Percentiles rank a stretch among this genome's conserved stretches.
These are phyloP conservation scores for Liriodendron chinense DNA, from an alignment of 164 flowering plant genomes.

Conservation along the genomic window DNA sequence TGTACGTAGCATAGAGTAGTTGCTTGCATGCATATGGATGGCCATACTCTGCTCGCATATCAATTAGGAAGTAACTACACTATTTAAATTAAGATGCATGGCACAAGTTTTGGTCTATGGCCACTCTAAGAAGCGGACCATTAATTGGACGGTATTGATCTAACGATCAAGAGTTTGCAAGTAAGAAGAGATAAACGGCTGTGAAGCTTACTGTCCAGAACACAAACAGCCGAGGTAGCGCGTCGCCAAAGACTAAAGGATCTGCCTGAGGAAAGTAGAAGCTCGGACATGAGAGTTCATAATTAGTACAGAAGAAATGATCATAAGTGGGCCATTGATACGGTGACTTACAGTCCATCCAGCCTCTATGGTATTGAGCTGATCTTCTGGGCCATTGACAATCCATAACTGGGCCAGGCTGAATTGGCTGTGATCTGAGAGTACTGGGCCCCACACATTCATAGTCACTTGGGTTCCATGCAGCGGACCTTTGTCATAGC, in stretches of 20 bases:
- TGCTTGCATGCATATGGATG: no score
- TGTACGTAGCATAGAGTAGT: background rate
- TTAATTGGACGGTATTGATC: no score
- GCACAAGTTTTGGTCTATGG: background rate
- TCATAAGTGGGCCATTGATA: no score
- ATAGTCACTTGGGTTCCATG: constrained; percentile 88
- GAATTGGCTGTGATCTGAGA: constrained; percentile 61
- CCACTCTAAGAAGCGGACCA: background rate
- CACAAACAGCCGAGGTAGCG: background rate
- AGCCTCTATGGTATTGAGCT: constrained; percentile 86
- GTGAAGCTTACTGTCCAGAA: constrained; percentile 17
- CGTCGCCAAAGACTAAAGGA: background rate
- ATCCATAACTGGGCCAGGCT: constrained; percentile 96
- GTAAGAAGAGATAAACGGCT: no score
- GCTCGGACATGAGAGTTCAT: no score
- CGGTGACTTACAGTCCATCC: constrained; percentile 75
- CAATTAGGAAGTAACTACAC: no score
- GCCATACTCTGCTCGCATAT: no score
- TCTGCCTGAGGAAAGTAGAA: constrained; percentile 8
- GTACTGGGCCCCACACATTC: constrained; percentile 90
- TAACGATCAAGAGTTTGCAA: no score
- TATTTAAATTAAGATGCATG: no score
- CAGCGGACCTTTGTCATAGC: no score
- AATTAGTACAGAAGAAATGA: background rate
- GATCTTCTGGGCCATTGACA: constrained; percentile 64